Conservation (phyloP, 2,329 filamentous ascomycete genomes). For the Incumbomyces lentus region DNA sequence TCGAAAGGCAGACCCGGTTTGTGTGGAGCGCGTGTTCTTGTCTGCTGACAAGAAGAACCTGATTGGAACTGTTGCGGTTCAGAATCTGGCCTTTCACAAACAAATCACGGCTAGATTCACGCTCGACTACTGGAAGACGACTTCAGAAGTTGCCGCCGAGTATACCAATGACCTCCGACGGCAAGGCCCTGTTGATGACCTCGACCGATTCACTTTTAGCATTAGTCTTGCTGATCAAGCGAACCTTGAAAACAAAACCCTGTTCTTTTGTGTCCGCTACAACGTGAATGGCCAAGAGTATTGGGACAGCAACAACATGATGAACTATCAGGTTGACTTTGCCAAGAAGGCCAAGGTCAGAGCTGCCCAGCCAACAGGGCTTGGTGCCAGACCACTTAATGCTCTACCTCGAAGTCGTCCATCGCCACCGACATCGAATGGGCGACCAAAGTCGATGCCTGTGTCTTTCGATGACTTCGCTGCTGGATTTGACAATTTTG, state of each 20-base stretch:
- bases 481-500: conserved; percentile 46
- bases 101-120: conserved; percentile 86
- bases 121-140: conserved; percentile 96
- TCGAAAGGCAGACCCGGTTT: conserved; percentile 53
- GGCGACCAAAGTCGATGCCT: conserved; percentile 43
- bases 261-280: conserved; percentile 88
- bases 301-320: conserved; percentile 85
- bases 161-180: conserved; percentile 68
- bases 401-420: conserved; percentile 59
- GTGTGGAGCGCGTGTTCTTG: conserved; percentile 75
- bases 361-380: conserved; percentile 35
- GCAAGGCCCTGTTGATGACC: conserved; percentile 48
- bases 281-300: conserved; percentile 71
- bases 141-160: conserved; percentile 85
- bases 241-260: conserved; percentile 82
- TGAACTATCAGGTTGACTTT: conserved; percentile 94
- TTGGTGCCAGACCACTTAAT: conserved; percentile 41
- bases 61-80: conserved; percentile 71
- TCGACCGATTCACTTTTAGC: conserved; percentile 86
- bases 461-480: conserved; percentile 60
- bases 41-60: conserved; percentile 80
- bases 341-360: conserved; percentile 61
- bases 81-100: conserved; percentile 86
- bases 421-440: conserved; percentile 44
- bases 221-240: conserved; percentile 87